phyloP scores from a whole-genome alignment of 1,284 basidiomycete species.

The Stygiomarasmius scandens region DNA sequence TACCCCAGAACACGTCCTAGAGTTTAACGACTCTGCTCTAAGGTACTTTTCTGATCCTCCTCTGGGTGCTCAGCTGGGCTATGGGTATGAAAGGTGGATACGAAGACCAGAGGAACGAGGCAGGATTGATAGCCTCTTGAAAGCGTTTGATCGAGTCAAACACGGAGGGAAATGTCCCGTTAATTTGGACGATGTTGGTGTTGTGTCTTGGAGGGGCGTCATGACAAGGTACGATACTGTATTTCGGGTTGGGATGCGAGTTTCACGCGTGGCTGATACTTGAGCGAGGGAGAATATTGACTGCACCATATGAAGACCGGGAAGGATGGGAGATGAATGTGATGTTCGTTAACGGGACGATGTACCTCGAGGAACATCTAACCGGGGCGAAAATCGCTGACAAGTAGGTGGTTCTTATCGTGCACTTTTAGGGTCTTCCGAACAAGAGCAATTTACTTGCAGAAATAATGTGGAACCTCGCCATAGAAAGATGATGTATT shows the following conservation, averaged over 20 bases:
- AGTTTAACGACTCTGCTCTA: slow-evolving; percentile 68
- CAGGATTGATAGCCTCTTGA: slow-evolving; percentile 66
- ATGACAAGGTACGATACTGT: slow-evolving; percentile 75
- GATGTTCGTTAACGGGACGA: slow-evolving; percentile 73
- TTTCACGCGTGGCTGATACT: slow-evolving; percentile 15
- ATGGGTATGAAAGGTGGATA: slow-evolving; percentile 73
- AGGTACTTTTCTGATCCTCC: slow-evolving; percentile 72
- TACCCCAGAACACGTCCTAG: slow-evolving; percentile 50
- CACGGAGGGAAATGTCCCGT: slow-evolving; percentile 29
- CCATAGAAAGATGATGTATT: slow-evolving; percentile 67
- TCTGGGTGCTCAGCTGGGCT: slow-evolving; percentile 56
- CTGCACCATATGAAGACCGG: slow-evolving; percentile 78
- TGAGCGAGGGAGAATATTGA: slow-evolving; percentile 59
- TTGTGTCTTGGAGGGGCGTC: slow-evolving; percentile 88
- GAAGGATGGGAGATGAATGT: slow-evolving; percentile 87
- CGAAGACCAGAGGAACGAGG: slow-evolving; percentile 66
- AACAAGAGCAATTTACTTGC: slow-evolving; percentile 11
- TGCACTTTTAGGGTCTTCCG: background rate
- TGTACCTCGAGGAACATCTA: slow-evolving; percentile 86
- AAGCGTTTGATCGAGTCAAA: slow-evolving; percentile 49
- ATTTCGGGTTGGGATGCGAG: background rate
- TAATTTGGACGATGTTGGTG: slow-evolving; percentile 47
- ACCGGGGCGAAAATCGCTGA: slow-evolving; percentile 56
- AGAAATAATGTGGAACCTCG: slow-evolving; percentile 66
- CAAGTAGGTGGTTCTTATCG: slow-evolving; percentile 51